phyloP scores from a whole-genome alignment of 495 filamentous ascomycete genomes.

The Penicillium arizonense region DNA sequence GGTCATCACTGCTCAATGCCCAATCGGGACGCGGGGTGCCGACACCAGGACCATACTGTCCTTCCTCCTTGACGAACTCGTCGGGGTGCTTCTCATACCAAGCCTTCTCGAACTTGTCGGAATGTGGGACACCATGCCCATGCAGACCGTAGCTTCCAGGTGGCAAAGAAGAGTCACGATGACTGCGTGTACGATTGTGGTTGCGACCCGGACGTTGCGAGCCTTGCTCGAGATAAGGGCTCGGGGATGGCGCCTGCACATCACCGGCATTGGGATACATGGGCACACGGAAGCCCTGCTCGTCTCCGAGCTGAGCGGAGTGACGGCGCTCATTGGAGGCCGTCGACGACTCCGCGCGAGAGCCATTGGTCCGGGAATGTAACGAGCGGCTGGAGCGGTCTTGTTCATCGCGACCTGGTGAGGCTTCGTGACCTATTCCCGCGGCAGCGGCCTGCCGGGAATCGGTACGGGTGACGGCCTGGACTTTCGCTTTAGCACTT shows the following conservation, averaged over 20 bases:
- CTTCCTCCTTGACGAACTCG: slow-evolving; percentile 68
- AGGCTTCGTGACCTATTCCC: slow-evolving; percentile 68
- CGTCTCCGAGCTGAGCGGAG: slow-evolving; percentile 58
- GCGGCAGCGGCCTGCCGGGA: slow-evolving; percentile 78
- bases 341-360: slow-evolving; percentile 53
- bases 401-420: slow-evolving; percentile 58
- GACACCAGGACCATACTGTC: slow-evolving; percentile 62
- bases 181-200: slow-evolving; percentile 66
- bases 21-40: slow-evolving; percentile 71
- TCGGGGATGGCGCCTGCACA: slow-evolving; percentile 91
- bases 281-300: slow-evolving; percentile 89
- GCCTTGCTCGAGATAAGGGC: slow-evolving; percentile 54
- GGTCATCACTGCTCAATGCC: slow-evolving; percentile 84
- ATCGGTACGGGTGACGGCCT: slow-evolving; percentile 84
- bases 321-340: slow-evolving; percentile 49
- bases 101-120: slow-evolving; percentile 76
- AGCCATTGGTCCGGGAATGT: slow-evolving; percentile 43
- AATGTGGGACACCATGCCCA: slow-evolving; percentile 67
- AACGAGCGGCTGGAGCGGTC: slow-evolving; percentile 51
- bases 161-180: slow-evolving; percentile 57
- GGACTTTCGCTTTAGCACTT: slow-evolving; percentile 76
- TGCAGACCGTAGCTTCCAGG: slow-evolving; percentile 85
- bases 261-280: slow-evolving; percentile 94
- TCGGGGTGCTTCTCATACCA: slow-evolving; percentile 93
- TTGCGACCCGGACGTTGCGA: slow-evolving; percentile 59